Percentiles rank a stretch among this genome's conserved stretches.
Conservation (phyloP, 495 filamentous ascomycete genomes). For the Ascobolus immersus region DNA sequence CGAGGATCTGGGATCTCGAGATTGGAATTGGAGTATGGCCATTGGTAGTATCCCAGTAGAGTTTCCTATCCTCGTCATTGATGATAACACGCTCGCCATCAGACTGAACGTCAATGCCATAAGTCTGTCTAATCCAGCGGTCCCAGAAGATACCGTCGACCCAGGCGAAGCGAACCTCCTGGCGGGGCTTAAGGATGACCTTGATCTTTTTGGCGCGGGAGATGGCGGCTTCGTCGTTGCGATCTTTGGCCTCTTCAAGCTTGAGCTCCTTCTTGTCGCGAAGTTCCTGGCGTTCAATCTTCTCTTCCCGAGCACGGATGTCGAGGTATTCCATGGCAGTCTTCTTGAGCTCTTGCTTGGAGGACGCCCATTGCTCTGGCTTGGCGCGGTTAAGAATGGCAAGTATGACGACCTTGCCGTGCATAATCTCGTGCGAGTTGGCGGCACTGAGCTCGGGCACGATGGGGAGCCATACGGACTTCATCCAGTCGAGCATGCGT, state of each 20-base stretch:
- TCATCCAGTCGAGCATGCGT: conserved; percentile 75
- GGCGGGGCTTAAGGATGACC: conserved; percentile 71
- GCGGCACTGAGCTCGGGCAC: conserved; percentile 79
- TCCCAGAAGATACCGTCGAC: conserved; percentile 96
- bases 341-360: conserved; percentile 77
- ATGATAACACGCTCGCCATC: conserved; percentile 83
- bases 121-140: conserved; percentile 79
- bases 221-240: conserved; percentile 65
- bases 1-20: conserved; percentile 78
- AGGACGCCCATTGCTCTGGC: conserved; percentile 47
- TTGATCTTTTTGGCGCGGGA: conserved; percentile 73
- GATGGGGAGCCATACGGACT: conserved; percentile 86
- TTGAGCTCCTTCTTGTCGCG: conserved; percentile 82
- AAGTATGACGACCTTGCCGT: conserved; percentile 72
- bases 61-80: conserved; percentile 87
- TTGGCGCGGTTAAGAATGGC: conserved; percentile 64
- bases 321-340: conserved; percentile 96
- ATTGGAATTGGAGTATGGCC: conserved; percentile 70
- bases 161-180: conserved; percentile 92
- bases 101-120: conserved; percentile 55
- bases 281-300: conserved; percentile 71
- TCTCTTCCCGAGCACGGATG: conserved; percentile 68
- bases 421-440: conserved; percentile 85
- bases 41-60: conserved; percentile 83
- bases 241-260: conserved; percentile 88